A percentile compares a stretch with the other conserved stretches of the same genome.
Evolutionary conservation across 805 yeast species (phyloP).

Genomic region (Aciculoconidium aculeatum): DNA sequence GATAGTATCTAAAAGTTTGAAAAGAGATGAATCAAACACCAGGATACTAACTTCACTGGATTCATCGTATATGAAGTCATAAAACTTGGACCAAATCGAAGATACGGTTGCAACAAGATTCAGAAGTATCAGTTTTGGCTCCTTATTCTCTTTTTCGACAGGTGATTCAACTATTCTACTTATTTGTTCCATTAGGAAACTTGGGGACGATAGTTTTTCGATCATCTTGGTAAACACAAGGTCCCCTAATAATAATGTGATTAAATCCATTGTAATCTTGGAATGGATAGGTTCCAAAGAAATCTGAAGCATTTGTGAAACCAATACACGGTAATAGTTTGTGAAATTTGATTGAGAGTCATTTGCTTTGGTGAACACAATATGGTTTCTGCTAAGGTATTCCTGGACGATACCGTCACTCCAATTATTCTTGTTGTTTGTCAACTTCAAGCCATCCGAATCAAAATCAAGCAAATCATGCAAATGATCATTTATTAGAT

Average conservation of each 20-base stretch:
- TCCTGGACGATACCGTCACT: constrained; percentile 1
- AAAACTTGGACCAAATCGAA: too few relatives aligned
- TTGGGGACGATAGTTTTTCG: constrained; percentile 19
- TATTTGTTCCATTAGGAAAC: constrained; percentile 17
- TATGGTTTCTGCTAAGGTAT: constrained; percentile 4
- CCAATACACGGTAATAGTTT: constrained; percentile 20
- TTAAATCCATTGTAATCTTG: constrained; percentile 18
- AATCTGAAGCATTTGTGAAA: constrained; percentile 14
- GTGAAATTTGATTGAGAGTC: too few relatives aligned
- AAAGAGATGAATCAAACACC: constrained; percentile 13
- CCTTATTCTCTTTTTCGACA: constrained; percentile 3
- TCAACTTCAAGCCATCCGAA: constrained; percentile 1
- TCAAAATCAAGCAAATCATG: constrained; percentile 10
- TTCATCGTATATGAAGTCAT: constrained; percentile 1
- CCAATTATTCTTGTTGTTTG: constrained; percentile 1
- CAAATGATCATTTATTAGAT: constrained; percentile 19
- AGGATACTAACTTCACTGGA: constrained; percentile 1
- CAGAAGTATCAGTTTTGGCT: too few relatives aligned
- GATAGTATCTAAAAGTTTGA: constrained; percentile 14
- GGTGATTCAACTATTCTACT: constrained; percentile 5
- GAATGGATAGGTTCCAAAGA: constrained; percentile 18
- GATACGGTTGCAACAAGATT: too few relatives aligned
- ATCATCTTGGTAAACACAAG: constrained; percentile 21
- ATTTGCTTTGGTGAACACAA: constrained; percentile 2
- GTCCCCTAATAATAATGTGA: constrained; percentile 22